Conservation (phyloP, 1,284 basidiomycete genomes). For the Papiliotrema laurentii region DNA sequence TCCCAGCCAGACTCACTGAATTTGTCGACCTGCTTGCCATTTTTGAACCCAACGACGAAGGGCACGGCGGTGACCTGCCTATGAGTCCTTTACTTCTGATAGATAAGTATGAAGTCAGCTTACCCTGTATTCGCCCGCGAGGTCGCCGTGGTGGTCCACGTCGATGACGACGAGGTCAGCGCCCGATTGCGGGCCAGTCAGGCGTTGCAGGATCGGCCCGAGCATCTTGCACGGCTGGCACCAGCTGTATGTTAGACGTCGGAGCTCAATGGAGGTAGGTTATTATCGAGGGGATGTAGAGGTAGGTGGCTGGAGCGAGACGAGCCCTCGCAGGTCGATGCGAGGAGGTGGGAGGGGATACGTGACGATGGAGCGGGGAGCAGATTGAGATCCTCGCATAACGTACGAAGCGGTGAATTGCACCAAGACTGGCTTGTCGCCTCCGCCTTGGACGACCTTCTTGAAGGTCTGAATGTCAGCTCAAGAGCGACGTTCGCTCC, state of each 20-base stretch:
- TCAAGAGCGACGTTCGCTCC: neutral
- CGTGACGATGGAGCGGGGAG: too few species aligned
- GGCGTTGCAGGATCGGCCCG: slow-evolving; percentile 39
- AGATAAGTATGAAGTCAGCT: slow-evolving; percentile 6
- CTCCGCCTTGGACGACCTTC: slow-evolving; percentile 17
- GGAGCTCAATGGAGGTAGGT: neutral
- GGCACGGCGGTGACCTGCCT: slow-evolving; percentile 45
- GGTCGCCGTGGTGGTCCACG: slow-evolving; percentile 41
- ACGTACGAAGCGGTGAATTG: slow-evolving; percentile 47
- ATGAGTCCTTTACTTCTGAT: too few species aligned
- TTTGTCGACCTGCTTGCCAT: slow-evolving; percentile 44
- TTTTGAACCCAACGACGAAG: slow-evolving; percentile 47
- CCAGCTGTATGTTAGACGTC: slow-evolving; percentile 29
- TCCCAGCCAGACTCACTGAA: slow-evolving; percentile 32
- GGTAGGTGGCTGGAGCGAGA: too few species aligned
- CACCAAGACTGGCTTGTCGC: slow-evolving; percentile 40
- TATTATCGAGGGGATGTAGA: too few species aligned
- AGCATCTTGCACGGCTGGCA: slow-evolving; percentile 47
- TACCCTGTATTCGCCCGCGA: slow-evolving; percentile 45
- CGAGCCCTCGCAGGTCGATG: too few species aligned
- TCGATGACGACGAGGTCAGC: slow-evolving; percentile 45
- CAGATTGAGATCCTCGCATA: too few species aligned
- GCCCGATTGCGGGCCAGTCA: slow-evolving; percentile 32
- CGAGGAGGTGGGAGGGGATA: too few species aligned
- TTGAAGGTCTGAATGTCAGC: slow-evolving; percentile 21